A percentile compares a stretch with the other conserved stretches of the same genome.
These are phyloP conservation scores for Boeremia exigua DNA, from an alignment of 2,329 filamentous ascomycete species.

Conservation along the genomic window DNA sequence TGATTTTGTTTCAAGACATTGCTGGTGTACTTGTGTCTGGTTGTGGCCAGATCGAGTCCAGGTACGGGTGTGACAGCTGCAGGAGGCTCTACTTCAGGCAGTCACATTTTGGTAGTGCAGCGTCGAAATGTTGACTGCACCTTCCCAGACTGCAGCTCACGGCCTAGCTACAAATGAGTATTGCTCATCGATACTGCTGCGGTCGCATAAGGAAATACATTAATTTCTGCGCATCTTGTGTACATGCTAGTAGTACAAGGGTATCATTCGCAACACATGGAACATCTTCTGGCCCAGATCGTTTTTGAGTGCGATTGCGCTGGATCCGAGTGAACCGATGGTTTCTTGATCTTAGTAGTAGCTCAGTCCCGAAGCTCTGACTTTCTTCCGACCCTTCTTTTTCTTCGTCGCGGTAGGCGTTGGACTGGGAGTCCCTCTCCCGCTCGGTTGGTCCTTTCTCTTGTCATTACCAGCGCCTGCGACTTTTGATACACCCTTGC, in stretches of 20 bases:
- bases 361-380: slow-evolving; percentile 34
- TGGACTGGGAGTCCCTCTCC: slow-evolving; percentile 16
- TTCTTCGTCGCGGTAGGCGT: slow-evolving; percentile 24
- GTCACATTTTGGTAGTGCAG: slow-evolving; percentile 8
- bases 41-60: slow-evolving; percentile 17
- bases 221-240: background rate
- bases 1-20: slow-evolving; percentile 23
- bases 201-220: background rate
- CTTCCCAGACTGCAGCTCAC: background rate
- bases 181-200: background rate
- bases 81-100: slow-evolving; percentile 12
- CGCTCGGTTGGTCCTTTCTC: slow-evolving; percentile 20
- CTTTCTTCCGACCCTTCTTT: slow-evolving; percentile 35
- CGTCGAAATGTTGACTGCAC: slow-evolving; percentile 1
- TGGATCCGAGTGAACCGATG: background rate
- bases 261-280: slow-evolving; percentile 9
- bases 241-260: slow-evolving; percentile 12
- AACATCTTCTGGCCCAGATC: background rate
- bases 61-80: slow-evolving; percentile 19
- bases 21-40: slow-evolving; percentile 10
- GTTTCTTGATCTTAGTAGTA: slow-evolving; percentile 29
- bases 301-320: background rate
- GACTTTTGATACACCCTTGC: slow-evolving; percentile 23
- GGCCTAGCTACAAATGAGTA: background rate
- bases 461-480: slow-evolving; percentile 12